Evolutionary conservation across 1,139 yeast genomes (phyloP).

Genomic region (Tardiomyces depauwii): DNA sequence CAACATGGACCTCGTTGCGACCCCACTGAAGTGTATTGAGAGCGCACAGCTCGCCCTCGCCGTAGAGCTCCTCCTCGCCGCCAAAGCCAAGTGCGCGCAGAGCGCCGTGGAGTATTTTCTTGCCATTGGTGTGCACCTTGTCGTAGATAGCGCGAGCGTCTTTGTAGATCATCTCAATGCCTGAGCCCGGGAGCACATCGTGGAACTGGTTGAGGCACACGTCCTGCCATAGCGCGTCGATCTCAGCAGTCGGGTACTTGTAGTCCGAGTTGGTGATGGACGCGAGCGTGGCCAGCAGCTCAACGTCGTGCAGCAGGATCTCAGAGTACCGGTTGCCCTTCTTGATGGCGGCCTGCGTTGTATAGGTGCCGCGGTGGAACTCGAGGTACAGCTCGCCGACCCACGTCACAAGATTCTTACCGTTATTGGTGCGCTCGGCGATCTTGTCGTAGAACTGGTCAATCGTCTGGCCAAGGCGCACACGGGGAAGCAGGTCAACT

Average conservation of each 20-base stretch:
- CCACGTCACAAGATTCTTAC: slow-evolving; percentile 71
- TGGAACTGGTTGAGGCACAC: slow-evolving; percentile 89
- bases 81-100: slow-evolving; percentile 32
- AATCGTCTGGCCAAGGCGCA: slow-evolving; percentile 64
- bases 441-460: slow-evolving; percentile 69
- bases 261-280: slow-evolving; percentile 39
- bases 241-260: slow-evolving; percentile 56
- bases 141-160: slow-evolving; percentile 80
- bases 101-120: slow-evolving; percentile 42
- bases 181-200: slow-evolving; percentile 93
- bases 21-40: slow-evolving; percentile 64
- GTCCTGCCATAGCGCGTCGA: slow-evolving; percentile 76
- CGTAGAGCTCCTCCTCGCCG: slow-evolving; percentile 8
- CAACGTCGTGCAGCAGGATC: slow-evolving; percentile 71
- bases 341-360: slow-evolving; percentile 83
- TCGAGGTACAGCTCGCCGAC: slow-evolving; percentile 89
- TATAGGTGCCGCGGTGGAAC: slow-evolving; percentile 94
- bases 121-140: slow-evolving; percentile 42
- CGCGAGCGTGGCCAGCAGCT: slow-evolving; percentile 67
- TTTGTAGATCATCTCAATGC: slow-evolving; percentile 90
- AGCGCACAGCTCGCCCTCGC: slow-evolving; percentile 2
- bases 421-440: slow-evolving; percentile 50
- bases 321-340: slow-evolving; percentile 73
- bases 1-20: slow-evolving; percentile 36
- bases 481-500: slow-evolving; percentile 67